Evolutionary conservation across 2,329 filamentous ascomycete genomes (phyloP).

Genomic region (Geosmithia morbida): DNA sequence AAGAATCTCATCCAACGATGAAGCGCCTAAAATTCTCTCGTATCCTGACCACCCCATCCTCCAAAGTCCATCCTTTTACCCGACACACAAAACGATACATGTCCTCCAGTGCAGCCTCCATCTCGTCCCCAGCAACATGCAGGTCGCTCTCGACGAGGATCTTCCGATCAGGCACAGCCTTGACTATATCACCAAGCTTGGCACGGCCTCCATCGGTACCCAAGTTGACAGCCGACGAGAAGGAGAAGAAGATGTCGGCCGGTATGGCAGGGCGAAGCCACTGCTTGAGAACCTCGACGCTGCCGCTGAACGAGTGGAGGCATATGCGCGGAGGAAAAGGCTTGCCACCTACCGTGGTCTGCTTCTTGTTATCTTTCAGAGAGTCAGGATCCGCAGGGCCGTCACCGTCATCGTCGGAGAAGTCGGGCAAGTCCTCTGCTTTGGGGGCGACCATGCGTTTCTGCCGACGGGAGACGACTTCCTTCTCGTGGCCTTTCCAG

Average conservation of each 20-base stretch:
- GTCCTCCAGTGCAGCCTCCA: constrained; percentile 66
- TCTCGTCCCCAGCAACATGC: constrained; percentile 63
- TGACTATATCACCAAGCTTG: constrained; percentile 50
- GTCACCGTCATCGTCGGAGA: constrained; percentile 18
- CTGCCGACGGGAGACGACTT: constrained; percentile 45
- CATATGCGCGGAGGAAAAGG: constrained; percentile 82
- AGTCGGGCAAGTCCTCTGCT: constrained; percentile 27
- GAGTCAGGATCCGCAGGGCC: constrained; percentile 3
- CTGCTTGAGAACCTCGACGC: constrained; percentile 58
- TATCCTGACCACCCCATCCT: constrained; percentile 54
- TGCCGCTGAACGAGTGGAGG: constrained; percentile 83
- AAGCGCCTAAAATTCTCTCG: constrained; percentile 67
- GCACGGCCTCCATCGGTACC: constrained; percentile 28
- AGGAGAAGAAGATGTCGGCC: constrained; percentile 71
- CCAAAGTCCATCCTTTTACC: constrained; percentile 63
- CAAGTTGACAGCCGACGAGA: constrained; percentile 74
- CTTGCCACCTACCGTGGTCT: constrained; percentile 14
- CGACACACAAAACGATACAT: constrained; percentile 64
- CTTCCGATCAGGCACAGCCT: constrained; percentile 59
- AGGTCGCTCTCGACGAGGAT: constrained; percentile 85
- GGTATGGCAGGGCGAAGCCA: constrained; percentile 65
- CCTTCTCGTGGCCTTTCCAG: constrained; percentile 58
- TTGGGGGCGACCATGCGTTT: constrained; percentile 30
- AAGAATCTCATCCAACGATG: constrained; percentile 39
- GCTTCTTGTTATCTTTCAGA: constrained; percentile 4